phyloP scores from a whole-genome alignment of 257 asterid genomes.

The Salvia splendens region DNA sequence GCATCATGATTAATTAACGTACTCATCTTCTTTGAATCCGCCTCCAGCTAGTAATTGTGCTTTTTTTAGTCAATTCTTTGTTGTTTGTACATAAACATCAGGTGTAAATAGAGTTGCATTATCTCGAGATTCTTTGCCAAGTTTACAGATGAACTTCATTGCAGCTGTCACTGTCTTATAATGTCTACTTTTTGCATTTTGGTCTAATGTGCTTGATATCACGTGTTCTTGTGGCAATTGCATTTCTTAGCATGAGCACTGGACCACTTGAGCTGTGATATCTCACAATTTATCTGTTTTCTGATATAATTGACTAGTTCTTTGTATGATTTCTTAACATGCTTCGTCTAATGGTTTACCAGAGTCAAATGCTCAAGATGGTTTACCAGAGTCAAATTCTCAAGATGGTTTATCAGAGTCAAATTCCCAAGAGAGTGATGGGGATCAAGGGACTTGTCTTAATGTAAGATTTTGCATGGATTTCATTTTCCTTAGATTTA shows the following conservation, averaged over 20 bases:
- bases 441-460: slow-evolving; percentile 39
- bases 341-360: slow-evolving; percentile 37
- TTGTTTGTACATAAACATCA: not conserved
- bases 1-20: not conserved
- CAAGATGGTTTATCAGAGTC: slow-evolving; percentile 14
- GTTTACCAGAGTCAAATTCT: slow-evolving; percentile 24
- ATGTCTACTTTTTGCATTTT: not conserved
- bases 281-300: not conserved
- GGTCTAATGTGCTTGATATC: slow-evolving; percentile 17
- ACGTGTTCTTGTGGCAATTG: slow-evolving; percentile 8
- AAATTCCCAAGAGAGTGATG: slow-evolving; percentile 26
- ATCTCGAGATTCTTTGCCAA: not conserved
- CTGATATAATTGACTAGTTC: not conserved
- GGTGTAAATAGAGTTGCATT: not conserved
- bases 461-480: slow-evolving; percentile 50
- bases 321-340: slow-evolving; percentile 19
- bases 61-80: slow-evolving; percentile 1
- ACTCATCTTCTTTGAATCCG: slow-evolving; percentile 10
- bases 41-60: not conserved
- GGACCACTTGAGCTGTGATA: not conserved
- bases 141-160: not conserved
- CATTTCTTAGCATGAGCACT: not conserved
- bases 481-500: slow-evolving; percentile 7
- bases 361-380: slow-evolving; percentile 48
- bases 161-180: slow-evolving; percentile 14